Evolutionary conservation across 371 early-diverging fungal genomes (phyloP), one percentile per base, ranked within the genome.

Genomic region (Syncephalastrum racemosum): DNA sequence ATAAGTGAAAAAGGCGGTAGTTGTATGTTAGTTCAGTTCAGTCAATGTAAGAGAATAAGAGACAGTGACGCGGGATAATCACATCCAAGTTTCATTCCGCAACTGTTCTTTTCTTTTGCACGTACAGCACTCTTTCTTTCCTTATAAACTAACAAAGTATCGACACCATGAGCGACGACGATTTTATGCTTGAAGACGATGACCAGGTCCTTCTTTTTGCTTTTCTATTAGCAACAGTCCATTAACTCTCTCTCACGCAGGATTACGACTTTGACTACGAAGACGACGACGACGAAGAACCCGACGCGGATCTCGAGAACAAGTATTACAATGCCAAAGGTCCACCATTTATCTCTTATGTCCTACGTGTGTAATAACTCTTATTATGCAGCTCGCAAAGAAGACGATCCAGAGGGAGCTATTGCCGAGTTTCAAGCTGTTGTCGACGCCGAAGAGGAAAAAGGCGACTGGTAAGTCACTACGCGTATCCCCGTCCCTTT

Each of bases 321-420:
- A 89, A 86, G 61, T 98, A 97, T 75, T 97, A 97, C 73, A 90
- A 87, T 61, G 97, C 98, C 45, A 97, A 98, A 80, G 93, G 93
- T 81, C 19, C 19, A 15, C 8, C 10, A 4, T 31, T 50, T 6
- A 1, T 18, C 13, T 2, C 42, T 36, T 42, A 19, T 1, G 31
- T 40, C 4, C 27, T 5, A 18, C 39, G 16, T 25, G 40, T 15
- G 46, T 53, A 50, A 31, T 31, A 8, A 31, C 36, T 10, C 2
- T 40, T 40, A 40, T 23, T 24, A 41, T 46, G 15, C 23, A 88
- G 87, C 82, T 16, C 63, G 73, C 46, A 92, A 94, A 61, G 93
- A 94, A 56, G 94, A 93, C 46, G 87, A 90, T 60, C 90, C 90
- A 0, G 80, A 82, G 43, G 85, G 68, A 7, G 96, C 96, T 0